Evolutionary conservation across 768 basidiomycete genomes (phyloP).

Genomic region (Pulveroboletus ravenelii): DNA sequence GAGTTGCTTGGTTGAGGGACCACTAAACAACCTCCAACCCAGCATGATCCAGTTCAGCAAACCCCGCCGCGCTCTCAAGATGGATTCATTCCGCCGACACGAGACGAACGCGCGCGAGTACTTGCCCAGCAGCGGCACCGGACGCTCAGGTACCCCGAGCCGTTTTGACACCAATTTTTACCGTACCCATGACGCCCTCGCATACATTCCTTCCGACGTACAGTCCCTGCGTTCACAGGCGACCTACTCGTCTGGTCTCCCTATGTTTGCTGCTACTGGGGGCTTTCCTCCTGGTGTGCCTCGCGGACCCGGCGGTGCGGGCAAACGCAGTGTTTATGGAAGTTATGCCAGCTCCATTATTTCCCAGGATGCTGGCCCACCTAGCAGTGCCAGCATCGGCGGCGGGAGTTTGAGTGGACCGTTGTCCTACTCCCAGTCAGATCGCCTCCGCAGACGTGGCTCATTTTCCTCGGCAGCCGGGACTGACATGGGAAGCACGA

Average conservation of each 20-base stretch:
- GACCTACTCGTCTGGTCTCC: constrained; percentile 88
- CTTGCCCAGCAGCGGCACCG: constrained; percentile 35
- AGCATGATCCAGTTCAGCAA: constrained; percentile 99
- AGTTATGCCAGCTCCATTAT: constrained; percentile 89
- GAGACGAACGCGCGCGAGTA: constrained; percentile 89
- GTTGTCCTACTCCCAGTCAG: constrained; percentile 87
- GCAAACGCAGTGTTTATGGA: constrained; percentile 72
- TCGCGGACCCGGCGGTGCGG: constrained; percentile 52
- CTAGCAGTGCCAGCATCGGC: constrained; percentile 53
- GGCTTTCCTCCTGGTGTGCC: constrained; percentile 67
- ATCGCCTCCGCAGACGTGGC: constrained; percentile 71
- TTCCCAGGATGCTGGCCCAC: constrained; percentile 82
- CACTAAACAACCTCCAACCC: constrained; percentile 90
- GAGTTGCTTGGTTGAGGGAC: constrained; percentile 89
- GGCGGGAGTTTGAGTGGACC: constrained; percentile 45
- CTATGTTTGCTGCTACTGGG: constrained; percentile 70
- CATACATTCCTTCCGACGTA: constrained; percentile 92
- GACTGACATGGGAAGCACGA: constrained; percentile 72
- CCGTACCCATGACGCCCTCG: constrained; percentile 88
- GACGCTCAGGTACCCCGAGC: constrained; percentile 83
- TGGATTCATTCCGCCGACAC: constrained; percentile 91
- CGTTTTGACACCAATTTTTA: constrained; percentile 96
- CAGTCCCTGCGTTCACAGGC: constrained; percentile 97
- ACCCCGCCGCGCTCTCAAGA: constrained; percentile 86
- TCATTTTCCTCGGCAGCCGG: constrained; percentile 77